Base-by-base conservation (phyloP, 2,329 filamentous ascomycete genomes). In the Verticillium zaregamsianum region DNA sequence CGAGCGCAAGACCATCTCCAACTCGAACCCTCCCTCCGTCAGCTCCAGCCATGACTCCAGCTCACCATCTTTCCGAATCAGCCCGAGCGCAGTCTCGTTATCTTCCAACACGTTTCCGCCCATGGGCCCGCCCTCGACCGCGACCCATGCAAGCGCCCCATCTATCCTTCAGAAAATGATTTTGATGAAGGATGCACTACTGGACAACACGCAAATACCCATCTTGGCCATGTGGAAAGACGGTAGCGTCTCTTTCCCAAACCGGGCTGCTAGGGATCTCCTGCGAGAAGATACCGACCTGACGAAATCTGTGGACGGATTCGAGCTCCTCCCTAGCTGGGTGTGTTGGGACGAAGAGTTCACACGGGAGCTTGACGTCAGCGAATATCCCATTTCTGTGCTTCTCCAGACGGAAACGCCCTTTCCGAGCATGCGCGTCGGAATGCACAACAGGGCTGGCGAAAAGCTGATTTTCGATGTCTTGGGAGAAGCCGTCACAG, bases 151-250 rank as follows among this genome's bases (percentile, higher is more conserved):
- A 0, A 82, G 81, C 61, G 80, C 85, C 2, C 86, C 89, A 0
- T 89, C 89, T 0, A 79, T 90, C 14, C 80, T 92, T 28, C 87
- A 91, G 68, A 94, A 93, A 71, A 85, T 91, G 60, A 86, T 85
- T 8, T 80, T 88, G 58, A 86, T 94, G 77, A 93, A 93, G 72
- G 90, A 93, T 70, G 90, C 90, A 1, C 80, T 93, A 23, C 77
- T 94, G 7, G 90, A 92, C 69, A 90, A 87, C 45, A 90, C 91
- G 31, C 84, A 86, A 64, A 87, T 91, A 70, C 90, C 91, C 0
- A 88, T 92, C 25, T 78, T 93, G 55, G 88, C 89, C 28, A 90
- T 93, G 86, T 93, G 91, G 91, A 90, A 88, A 69, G 91, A 94
- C 66, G 86, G 89, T 59, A 89, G 85, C 57, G 86, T 92, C 56